Percentiles rank a stretch among this genome's conserved stretches.
These are phyloP conservation scores for Papiliotrema flavescens DNA, from an alignment of 1,284 basidiomycete genomes.

Conservation along the genomic window DNA sequence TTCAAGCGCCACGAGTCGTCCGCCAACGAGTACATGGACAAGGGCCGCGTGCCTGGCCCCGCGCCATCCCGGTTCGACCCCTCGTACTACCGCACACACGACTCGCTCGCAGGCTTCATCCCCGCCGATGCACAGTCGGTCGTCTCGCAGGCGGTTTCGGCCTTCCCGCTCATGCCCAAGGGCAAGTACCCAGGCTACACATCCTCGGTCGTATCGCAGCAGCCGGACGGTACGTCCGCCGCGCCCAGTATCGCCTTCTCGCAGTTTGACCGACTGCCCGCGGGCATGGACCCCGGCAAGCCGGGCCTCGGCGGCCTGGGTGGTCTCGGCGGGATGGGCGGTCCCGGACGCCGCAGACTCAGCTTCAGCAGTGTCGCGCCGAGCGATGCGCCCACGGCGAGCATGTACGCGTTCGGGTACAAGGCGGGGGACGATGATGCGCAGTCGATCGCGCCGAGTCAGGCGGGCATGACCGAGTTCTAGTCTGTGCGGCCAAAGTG, in stretches of 20 bases:
- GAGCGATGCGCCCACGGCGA: constrained; percentile 40
- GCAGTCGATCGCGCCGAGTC: constrained; percentile 45
- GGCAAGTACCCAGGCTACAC: constrained; percentile 73
- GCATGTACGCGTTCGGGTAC: constrained; percentile 46
- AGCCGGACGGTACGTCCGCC: constrained; percentile 55
- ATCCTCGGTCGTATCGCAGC: constrained; percentile 85
- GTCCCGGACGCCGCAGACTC: constrained; percentile 51
- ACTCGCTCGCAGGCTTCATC: constrained; percentile 80
- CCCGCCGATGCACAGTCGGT: constrained; percentile 91
- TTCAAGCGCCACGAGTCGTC: constrained; percentile 75
- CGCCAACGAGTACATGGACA: constrained; percentile 62
- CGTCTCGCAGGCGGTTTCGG: constrained; percentile 81
- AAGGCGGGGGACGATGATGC: constrained; percentile 48
- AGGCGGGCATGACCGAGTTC: constrained; percentile 50
- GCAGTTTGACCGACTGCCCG: constrained; percentile 67
- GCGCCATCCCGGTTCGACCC: constrained; percentile 88
- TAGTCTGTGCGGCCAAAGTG: constrained; percentile 17
- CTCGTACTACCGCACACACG: constrained; percentile 92
- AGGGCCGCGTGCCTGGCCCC: constrained; percentile 55
- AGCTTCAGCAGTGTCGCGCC: constrained; percentile 69
- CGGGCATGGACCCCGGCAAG: constrained; percentile 2
- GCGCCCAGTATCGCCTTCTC: constrained; percentile 68
- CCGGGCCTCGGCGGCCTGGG: no score
- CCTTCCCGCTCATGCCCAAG: constrained; percentile 62
- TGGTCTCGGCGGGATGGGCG: neutral